phyloP scores from a whole-genome alignment of 805 yeast genomes.

The Candida anglica region DNA sequence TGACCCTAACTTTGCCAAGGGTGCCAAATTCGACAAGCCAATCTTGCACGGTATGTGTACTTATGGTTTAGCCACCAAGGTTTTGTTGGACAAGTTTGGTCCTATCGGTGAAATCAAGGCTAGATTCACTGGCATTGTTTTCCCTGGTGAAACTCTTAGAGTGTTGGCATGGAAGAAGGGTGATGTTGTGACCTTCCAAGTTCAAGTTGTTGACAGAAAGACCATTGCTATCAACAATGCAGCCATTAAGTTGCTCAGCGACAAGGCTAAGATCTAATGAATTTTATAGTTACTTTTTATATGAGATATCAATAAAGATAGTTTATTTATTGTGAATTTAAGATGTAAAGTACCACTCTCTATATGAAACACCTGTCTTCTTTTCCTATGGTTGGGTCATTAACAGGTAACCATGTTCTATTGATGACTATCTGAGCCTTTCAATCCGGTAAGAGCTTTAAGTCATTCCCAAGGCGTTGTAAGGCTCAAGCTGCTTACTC shows the following conservation, averaged over 20 bases:
- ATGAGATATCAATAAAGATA: not conserved
- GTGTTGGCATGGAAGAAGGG: slow-evolving; percentile 83
- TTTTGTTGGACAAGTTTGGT: slow-evolving; percentile 76
- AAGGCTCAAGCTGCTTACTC: too few species aligned
- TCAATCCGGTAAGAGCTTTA: too few species aligned
- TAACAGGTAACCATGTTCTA: too few species aligned
- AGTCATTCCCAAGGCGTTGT: too few species aligned
- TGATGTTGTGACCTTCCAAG: slow-evolving; percentile 70
- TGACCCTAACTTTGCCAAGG: slow-evolving; percentile 86
- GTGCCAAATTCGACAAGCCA: slow-evolving; percentile 81
- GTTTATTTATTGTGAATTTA: not conserved
- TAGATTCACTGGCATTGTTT: slow-evolving; percentile 86
- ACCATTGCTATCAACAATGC: slow-evolving; percentile 81
- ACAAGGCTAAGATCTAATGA: slow-evolving; percentile 37
- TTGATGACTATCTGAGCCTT: too few species aligned
- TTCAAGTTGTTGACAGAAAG: slow-evolving; percentile 74
- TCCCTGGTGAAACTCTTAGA: slow-evolving; percentile 87
- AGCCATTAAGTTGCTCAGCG: slow-evolving; percentile 58
- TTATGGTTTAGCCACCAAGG: slow-evolving; percentile 77
- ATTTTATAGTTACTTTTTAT: not conserved
- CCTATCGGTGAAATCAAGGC: slow-evolving; percentile 79
- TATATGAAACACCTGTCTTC: too few species aligned
- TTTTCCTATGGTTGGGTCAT: too few species aligned
- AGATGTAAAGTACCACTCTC: slow-evolving; percentile 2
- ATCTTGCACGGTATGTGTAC: slow-evolving; percentile 91